Evolutionary conservation across 306 rosid species (phyloP).

Genomic region (Senna tora): DNA sequence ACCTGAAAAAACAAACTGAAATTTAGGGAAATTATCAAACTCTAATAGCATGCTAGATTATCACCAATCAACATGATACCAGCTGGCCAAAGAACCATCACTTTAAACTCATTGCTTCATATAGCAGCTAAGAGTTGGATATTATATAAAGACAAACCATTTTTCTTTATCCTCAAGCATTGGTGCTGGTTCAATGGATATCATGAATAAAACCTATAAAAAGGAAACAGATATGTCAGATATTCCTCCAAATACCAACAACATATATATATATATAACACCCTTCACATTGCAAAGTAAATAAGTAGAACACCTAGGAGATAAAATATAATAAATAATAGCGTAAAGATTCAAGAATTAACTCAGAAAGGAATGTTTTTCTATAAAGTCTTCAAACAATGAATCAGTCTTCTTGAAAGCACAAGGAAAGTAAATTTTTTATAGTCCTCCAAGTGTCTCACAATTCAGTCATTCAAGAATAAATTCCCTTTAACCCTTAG

Average conservation of each 20-base stretch:
- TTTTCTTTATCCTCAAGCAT: conserved; percentile 99
- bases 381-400: not conserved
- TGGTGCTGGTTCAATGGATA: conserved; percentile 98
- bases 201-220: conserved; percentile 93
- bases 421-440: not conserved
- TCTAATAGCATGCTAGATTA: conserved; percentile 28
- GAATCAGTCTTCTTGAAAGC: not conserved
- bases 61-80: conserved; percentile 5
- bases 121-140: conserved; percentile 26
- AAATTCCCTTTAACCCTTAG: conserved; percentile 22
- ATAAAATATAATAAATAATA: not conserved
- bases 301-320: conserved; percentile 3
- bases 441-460: conserved; percentile 20
- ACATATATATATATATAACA: not conserved
- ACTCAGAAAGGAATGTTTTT: conserved; percentile 3
- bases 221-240: conserved; percentile 33
- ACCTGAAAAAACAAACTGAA: conserved; percentile 6
- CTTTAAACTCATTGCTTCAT: conserved; percentile 23
- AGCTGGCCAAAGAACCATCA: not conserved
- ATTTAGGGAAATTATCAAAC: conserved; percentile 16
- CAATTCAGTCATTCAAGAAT: conserved; percentile 9
- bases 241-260: conserved; percentile 36
- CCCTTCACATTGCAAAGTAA: not conserved
- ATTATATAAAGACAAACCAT: conserved; percentile 66
- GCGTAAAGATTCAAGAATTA: not conserved